Conservation (phyloP, 352 stramenopile genomes). For the Thalassiosira gravida region DNA sequence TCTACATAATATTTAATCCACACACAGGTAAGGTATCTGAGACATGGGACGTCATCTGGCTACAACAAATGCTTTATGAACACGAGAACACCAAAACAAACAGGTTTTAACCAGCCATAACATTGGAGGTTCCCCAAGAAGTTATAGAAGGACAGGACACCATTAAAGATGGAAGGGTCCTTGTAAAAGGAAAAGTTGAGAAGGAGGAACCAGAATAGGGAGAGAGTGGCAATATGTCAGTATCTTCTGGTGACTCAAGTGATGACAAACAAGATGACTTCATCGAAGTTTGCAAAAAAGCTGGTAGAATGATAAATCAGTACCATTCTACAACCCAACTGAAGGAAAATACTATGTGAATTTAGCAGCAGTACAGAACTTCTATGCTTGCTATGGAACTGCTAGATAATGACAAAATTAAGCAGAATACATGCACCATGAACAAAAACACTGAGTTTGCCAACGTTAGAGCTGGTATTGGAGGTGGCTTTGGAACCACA, state of each 20-base stretch:
- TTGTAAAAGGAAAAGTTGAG: neutral
- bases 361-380: neutral
- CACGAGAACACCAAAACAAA: too few species aligned
- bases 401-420: too few species aligned
- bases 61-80: neutral
- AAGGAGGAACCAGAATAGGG: neutral
- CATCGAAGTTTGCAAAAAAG: neutral
- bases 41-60: neutral
- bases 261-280: neutral
- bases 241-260: neutral
- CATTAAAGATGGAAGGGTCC: neutral
- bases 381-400: too few species aligned
- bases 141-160: neutral
- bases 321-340: neutral
- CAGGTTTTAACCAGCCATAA: too few species aligned
- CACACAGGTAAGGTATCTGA: neutral
- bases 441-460: neutral
- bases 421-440: too few species aligned
- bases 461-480: conserved; percentile 8
- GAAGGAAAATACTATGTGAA: neutral
- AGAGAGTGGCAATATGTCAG: neutral
- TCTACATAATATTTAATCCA: neutral
- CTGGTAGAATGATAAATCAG: neutral
- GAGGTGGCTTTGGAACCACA: conserved; percentile 32
- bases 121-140: too few species aligned